These are phyloP conservation scores for Pseudopithomyces maydicus DNA, from an alignment of 2,329 filamentous ascomycete species.

Conservation along the genomic window DNA sequence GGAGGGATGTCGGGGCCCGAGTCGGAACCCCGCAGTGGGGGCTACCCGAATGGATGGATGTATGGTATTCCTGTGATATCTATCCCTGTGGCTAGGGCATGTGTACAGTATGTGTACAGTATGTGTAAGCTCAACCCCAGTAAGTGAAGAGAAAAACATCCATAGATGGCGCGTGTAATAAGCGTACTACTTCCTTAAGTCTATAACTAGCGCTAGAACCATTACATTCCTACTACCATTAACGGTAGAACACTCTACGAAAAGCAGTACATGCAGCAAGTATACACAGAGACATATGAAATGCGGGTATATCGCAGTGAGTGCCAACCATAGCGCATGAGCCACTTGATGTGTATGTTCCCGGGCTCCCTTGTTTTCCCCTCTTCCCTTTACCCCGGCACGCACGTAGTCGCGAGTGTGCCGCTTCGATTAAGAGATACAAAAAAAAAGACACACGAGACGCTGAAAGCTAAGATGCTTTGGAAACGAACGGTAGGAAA, in stretches of 20 bases:
- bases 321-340: neutral
- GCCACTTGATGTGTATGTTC: neutral
- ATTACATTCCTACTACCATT: neutral
- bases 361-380: neutral
- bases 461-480: neutral
- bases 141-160: no score
- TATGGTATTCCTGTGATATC: neutral
- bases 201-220: neutral
- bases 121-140: no score
- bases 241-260: neutral
- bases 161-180: no score
- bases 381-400: neutral
- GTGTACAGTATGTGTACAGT: no score
- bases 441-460: neutral
- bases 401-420: neutral
- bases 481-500: neutral
- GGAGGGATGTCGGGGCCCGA: neutral
- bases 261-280: neutral
- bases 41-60: no score
- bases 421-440: neutral
- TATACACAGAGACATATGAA: neutral
- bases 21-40: neutral
- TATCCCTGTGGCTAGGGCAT: neutral
- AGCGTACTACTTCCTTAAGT: neutral
- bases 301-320: constrained; percentile 11